Evolutionary conservation across 2,329 filamentous ascomycete genomes (phyloP), one percentile per base, ranked within the genome.

Genomic region (Stenocarpella maydis): DNA sequence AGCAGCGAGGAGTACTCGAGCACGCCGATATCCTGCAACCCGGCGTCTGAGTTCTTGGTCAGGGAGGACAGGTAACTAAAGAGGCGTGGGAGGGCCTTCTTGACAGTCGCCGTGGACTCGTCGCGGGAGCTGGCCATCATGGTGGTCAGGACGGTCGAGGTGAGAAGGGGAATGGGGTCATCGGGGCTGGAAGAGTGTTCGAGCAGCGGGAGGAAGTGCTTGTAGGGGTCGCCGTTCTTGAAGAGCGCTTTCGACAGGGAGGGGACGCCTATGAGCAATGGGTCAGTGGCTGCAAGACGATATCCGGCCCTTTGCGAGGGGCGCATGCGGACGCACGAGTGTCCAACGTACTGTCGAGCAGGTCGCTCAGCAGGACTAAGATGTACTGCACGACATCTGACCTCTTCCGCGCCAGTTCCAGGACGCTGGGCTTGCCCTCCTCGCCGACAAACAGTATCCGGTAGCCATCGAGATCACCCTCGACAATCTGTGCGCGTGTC

Each of bases 361-460:
- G 83, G 79, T 99, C 96, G 72, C 90, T 91, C 71, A 96, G 87
- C 77, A 99, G 84, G 58, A 98, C 95, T 71, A 99, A 86, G 78
- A 98, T 92, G 80, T 98, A 98, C 83, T 98, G 95, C 73, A 98
- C 88, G 74, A 99, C 94, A 82, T 98, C 95, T 78, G 90, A 88
- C 75, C 95, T 90, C 85, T 94, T 95, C 75, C 91, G 89, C 53
- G 95, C 94, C 71, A 91, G 90, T 83, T 98, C 93, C 74, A 98
- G 86, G 71, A 98, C 92, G 76, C 88, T 88, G 69, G 85, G 81
- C 76, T 84, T 84, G 80, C 91, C 94, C 75, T 88, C 86, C 71
- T 87, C 88, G 70, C 96, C 95, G 31, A 96, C 87, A 75, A 99
- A 91, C 73, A 99, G 85, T 73, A 87, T 84, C 70, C 90, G 88